Evolutionary conservation across 2,329 filamentous ascomycete genomes (phyloP), one percentile per base, ranked within the genome.

Genomic region (Metarhizium brunneum): DNA sequence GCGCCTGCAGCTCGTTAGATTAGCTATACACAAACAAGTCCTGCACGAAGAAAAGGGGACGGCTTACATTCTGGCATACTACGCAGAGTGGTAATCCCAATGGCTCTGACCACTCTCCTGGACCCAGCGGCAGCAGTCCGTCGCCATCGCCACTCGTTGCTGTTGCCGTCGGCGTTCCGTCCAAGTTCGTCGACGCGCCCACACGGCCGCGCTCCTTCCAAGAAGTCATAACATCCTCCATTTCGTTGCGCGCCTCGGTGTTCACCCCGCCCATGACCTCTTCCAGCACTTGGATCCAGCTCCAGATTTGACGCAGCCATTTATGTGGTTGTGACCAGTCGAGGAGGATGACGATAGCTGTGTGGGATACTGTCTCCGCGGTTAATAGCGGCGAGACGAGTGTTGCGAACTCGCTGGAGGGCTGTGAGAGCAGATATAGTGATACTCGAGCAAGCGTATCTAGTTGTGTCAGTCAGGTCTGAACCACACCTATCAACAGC

Each of bases 241-340:
- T 86, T 36, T 87, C 83, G 55, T 88, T 82, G 66, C 92, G 91
- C 57, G 87, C 87, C 57, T 92, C 86, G 56, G 84, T 77, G 63
- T 86, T 86, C 29, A 94, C 80, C 35, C 84, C 87, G 56, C 85
- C 77, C 55, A 92, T 82, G 13, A 95, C 86, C 16, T 84, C 86
- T 57, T 87, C 84, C 61, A 99, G 76, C 32, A 97, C 80, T 49
- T 90, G 80, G 58, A 97, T 85, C 94, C 94, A 99, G 67, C 88
- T 87, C 66, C 90, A 83, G 56, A 99, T 76, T 71, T 96, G 87
- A 57, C 90, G 83, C 66, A 96, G 81, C 90, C 95, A 99, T 59
- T 85, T 78, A 85, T 94, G 96, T 14, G 94, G 94, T 67, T 94
- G 85, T 57, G 88, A 87, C 94, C 94, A 99, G 74, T 96, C 92